phyloP scores from a whole-genome alignment of 1,284 basidiomycete genomes.

The Prillingera fragicola region DNA sequence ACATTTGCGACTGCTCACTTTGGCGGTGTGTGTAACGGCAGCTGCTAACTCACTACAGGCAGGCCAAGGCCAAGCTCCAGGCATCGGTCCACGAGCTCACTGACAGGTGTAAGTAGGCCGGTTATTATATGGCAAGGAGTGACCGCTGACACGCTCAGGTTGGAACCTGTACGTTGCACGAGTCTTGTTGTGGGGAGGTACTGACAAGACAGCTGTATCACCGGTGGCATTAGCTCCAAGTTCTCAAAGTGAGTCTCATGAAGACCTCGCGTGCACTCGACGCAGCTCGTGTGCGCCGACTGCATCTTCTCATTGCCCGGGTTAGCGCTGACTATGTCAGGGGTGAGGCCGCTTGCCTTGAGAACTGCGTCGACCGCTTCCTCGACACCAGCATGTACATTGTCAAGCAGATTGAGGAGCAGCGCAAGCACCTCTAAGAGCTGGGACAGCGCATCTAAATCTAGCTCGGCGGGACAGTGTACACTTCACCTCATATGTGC shows the following conservation, averaged over 20 bases:
- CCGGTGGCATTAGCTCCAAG: constrained; percentile 70
- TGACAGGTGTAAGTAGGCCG: constrained; percentile 35
- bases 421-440: constrained; percentile 39
- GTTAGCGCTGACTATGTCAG: constrained; percentile 17
- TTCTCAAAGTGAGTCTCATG: constrained; percentile 61
- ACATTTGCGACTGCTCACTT: too few relatives aligned
- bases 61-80: constrained; percentile 75
- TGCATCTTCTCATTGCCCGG: too few relatives aligned
- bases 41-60: constrained; percentile 42
- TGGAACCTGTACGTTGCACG: too few relatives aligned
- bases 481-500: background rate
- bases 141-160: constrained; percentile 56
- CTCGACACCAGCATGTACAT: constrained; percentile 85
- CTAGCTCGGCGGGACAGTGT: too few relatives aligned
- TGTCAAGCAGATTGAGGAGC: constrained; percentile 68
- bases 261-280: too few relatives aligned
- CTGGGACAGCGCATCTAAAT: too few relatives aligned
- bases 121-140: constrained; percentile 51
- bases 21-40: background rate
- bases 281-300: too few relatives aligned
- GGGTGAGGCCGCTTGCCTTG: constrained; percentile 73
- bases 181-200: background rate
- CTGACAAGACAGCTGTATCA: constrained; percentile 64
- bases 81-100: constrained; percentile 51
- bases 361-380: constrained; percentile 91